phyloP scores from a whole-genome alignment of 164 flowering plant genomes.

The Magnolia sinica region DNA sequence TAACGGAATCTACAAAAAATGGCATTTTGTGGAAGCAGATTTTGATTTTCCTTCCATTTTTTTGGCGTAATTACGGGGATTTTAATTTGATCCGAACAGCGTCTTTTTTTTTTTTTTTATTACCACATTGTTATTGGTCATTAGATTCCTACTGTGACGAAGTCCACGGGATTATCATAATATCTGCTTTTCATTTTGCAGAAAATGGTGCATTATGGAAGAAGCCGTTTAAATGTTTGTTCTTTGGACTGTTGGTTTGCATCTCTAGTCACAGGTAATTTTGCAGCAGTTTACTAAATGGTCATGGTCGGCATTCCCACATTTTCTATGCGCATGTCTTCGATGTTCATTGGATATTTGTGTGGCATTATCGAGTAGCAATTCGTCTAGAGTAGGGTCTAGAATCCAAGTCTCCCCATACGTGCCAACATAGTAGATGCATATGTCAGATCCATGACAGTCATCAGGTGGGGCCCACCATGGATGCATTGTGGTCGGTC shows the following conservation, averaged over 20 bases:
- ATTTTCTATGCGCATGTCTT: neutral
- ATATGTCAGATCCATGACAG: neutral
- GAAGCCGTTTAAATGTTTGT: neutral
- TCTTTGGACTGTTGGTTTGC: neutral
- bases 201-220: neutral
- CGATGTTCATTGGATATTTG: neutral
- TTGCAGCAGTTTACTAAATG: neutral
- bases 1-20: too few relatives aligned
- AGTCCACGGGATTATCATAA: neutral
- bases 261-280: neutral
- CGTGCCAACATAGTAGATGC: neutral
- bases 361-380: neutral
- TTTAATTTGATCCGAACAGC: neutral
- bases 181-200: neutral
- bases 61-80: neutral
- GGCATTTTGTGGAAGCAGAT: too few relatives aligned
- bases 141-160: neutral
- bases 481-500: neutral
- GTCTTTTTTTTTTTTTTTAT: neutral
- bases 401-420: neutral
- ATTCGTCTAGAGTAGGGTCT: neutral
- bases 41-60: too few relatives aligned
- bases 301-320: neutral
- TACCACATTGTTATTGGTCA: neutral
- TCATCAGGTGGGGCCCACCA: neutral